Evolutionary conservation across 2,329 filamentous ascomycete genomes (phyloP).

Genomic region (Mycogone perniciosa): DNA sequence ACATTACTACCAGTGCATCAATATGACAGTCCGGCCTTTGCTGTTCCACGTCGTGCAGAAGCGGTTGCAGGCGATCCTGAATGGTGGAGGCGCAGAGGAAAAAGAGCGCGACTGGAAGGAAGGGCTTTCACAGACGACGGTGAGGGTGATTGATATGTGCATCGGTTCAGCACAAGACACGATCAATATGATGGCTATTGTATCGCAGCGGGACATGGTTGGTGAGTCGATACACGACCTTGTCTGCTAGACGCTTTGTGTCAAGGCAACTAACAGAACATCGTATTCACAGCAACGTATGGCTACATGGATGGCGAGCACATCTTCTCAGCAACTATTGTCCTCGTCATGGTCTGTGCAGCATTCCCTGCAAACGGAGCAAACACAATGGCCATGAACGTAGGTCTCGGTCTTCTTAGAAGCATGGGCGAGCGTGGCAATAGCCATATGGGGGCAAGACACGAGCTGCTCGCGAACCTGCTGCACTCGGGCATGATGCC

Average conservation of each 20-base stretch:
- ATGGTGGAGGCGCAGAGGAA: slow-evolving; percentile 15
- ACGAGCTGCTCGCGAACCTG: slow-evolving; percentile 23
- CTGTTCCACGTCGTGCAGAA: slow-evolving; percentile 48
- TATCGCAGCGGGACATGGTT: slow-evolving; percentile 33
- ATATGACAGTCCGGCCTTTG: slow-evolving; percentile 49
- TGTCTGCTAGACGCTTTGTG: no score
- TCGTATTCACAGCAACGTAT: slow-evolving; percentile 38
- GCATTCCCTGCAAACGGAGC: slow-evolving; percentile 41
- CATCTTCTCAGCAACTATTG: slow-evolving; percentile 46
- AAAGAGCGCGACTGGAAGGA: slow-evolving; percentile 29
- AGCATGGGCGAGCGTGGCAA: slow-evolving; percentile 49
- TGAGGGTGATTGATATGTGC: slow-evolving; percentile 46
- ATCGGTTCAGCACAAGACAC: slow-evolving; percentile 42
- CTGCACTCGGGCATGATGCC: slow-evolving; percentile 22
- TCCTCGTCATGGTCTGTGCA: slow-evolving; percentile 49
- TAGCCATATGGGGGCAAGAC: slow-evolving; percentile 33
- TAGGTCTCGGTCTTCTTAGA: slow-evolving; percentile 38
- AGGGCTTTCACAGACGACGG: slow-evolving; percentile 41
- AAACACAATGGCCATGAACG: slow-evolving; percentile 39
- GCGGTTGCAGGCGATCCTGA: slow-evolving; percentile 30
- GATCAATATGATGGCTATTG: slow-evolving; percentile 21
- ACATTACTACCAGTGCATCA: slow-evolving; percentile 52
- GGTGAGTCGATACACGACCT: slow-evolving; percentile 26
- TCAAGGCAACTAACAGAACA: not conserved
- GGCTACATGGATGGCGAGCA: slow-evolving; percentile 54